Evolutionary conservation across 495 filamentous ascomycete genomes (phyloP).

Genomic region (Neurospora sp.): DNA sequence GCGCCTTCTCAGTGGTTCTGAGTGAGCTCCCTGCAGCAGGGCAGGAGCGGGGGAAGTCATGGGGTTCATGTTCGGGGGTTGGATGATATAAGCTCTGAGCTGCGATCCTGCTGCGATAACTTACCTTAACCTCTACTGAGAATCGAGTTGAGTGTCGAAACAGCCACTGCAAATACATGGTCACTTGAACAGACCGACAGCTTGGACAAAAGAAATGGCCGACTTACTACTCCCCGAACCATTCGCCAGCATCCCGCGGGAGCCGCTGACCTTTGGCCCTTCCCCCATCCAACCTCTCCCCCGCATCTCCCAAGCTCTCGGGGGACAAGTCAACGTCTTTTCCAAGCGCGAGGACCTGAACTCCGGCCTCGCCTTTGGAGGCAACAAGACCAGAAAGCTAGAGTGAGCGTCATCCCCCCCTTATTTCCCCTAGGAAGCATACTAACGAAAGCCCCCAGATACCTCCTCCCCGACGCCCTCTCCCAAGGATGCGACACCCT

Average conservation of each 20-base stretch:
- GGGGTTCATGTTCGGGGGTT: neutral
- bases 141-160: no score
- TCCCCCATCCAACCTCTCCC: constrained; percentile 53
- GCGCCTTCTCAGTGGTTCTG: neutral
- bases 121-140: neutral
- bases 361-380: constrained; percentile 52
- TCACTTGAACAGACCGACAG: no score
- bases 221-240: constrained; percentile 41
- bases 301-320: constrained; percentile 46
- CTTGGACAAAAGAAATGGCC: constrained; percentile 9
- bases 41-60: neutral
- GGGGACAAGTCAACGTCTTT: constrained; percentile 43
- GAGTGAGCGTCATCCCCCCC: constrained; percentile 32
- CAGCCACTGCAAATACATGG: no score
- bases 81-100: neutral
- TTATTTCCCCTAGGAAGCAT: neutral
- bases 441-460: constrained; percentile 20
- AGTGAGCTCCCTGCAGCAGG: neutral
- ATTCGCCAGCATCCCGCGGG: constrained; percentile 47
- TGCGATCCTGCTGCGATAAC: neutral
- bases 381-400: constrained; percentile 58
- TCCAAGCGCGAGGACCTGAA: constrained; percentile 57
- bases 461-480: constrained; percentile 48
- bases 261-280: constrained; percentile 44
- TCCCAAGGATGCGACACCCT: constrained; percentile 43